Base-by-base conservation (phyloP, 345 rosid genomes). In the Moringa oleifera region DNA sequence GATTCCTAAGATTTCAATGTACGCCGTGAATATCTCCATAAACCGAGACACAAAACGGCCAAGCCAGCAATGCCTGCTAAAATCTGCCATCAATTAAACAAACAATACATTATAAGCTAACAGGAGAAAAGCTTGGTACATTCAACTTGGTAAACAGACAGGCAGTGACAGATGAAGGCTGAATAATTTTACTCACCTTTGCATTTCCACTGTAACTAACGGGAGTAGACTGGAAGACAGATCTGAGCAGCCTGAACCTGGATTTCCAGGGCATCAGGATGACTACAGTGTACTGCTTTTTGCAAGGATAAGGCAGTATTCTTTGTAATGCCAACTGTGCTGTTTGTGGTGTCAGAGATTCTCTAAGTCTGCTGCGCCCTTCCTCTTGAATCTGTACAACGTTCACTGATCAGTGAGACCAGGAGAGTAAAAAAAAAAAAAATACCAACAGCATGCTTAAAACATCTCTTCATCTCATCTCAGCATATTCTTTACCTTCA, bases 241-340 rank as follows among this genome's bases (percentile, higher is more conserved):
- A 81, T 52, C 71, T 81, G 51, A 84, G 67, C 56, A 71, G 68
- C 71, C 67, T 72, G 24, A 82, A 74, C 58, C 80, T 72, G 55
- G 87, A 78, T 66, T 72, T 76, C 68, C 67, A 86, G 16, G 95
- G 95, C 89, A 89, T 81, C 59, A 92, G 83, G 71, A 92, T 81
- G 71, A 92, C 93, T 47, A 78, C 81, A 20, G 95, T 92, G 67
- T 82, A 80, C 71, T 87, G 95, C 55, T 80, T 84, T 63, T 75
- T 81, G 83, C 97, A 90, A 22, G 95, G 92, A 71, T 58, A 71
- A 21, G 96, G 92, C 64, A 92, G 68, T 66, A 82, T 81, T 62
- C 92, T 75, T 71, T 82, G 85, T 58, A 92, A 66, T 24, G 90
- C 88, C 25, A 60, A 68, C 69, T 80, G 87, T 23, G 81, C 84